Conservation (phyloP, 2,329 filamentous ascomycete genomes). For the Diplodia mutila region DNA sequence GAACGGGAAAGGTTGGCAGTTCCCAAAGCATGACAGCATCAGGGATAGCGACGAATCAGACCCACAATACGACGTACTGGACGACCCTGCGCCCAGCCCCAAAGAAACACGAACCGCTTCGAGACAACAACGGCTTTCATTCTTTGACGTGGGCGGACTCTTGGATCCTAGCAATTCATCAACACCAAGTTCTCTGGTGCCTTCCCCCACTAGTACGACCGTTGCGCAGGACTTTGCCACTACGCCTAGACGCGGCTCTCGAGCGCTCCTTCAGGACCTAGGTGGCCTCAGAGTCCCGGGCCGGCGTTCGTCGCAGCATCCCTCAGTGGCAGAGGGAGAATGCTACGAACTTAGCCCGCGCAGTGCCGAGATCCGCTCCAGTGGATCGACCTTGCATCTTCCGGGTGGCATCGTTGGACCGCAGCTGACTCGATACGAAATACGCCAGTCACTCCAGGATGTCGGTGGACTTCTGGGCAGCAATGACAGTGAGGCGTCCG, state of each 20-base stretch:
- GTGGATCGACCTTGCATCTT: not conserved
- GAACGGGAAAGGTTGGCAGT: conserved; percentile 37
- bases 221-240: conserved; percentile 48
- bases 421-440: conserved; percentile 27
- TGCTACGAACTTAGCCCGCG: conserved; percentile 24
- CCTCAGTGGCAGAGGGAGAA: conserved; percentile 20
- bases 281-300: conserved; percentile 33
- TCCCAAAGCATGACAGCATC: conserved; percentile 33
- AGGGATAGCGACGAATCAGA: conserved; percentile 34
- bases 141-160: conserved; percentile 83
- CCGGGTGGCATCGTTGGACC: conserved; percentile 10
- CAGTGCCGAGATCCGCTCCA: not conserved
- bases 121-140: conserved; percentile 68
- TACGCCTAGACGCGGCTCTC: conserved; percentile 34
- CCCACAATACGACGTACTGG: conserved; percentile 30
- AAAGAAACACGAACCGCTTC: conserved; percentile 45
- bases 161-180: conserved; percentile 53
- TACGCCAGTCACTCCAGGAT: conserved; percentile 11
- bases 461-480: conserved; percentile 4
- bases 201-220: conserved; percentile 37
- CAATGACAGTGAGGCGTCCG: not conserved
- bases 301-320: conserved; percentile 11
- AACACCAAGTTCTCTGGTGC: conserved; percentile 22
- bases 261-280: conserved; percentile 38
- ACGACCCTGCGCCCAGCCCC: conserved; percentile 42